A percentile compares a stretch with the other conserved stretches of the same genome.
Evolutionary conservation across 441 rosid species (phyloP).

Genomic region (Monsonia emarginata): DNA sequence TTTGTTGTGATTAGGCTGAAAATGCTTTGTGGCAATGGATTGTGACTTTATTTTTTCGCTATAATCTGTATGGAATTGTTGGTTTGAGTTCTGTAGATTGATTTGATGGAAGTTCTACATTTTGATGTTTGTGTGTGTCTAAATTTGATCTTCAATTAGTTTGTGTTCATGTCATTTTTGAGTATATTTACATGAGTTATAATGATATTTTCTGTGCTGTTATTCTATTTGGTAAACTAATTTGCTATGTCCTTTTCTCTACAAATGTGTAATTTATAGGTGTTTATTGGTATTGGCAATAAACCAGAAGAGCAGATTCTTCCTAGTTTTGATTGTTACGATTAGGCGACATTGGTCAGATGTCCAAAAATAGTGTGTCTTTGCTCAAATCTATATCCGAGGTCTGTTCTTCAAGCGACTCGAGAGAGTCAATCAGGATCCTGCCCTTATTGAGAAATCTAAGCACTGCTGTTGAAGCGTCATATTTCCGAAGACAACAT

Average conservation of each 20-base stretch:
- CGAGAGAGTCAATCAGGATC: conserved; percentile 18
- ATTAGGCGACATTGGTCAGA: conserved; percentile 8
- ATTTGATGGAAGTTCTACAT: too few species aligned
- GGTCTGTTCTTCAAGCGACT: conserved; percentile 26
- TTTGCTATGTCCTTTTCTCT: not conserved
- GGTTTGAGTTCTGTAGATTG: not conserved
- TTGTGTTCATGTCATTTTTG: too few species aligned
- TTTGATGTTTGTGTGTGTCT: too few species aligned
- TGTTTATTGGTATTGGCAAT: not conserved
- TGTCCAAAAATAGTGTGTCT: conserved; percentile 32
- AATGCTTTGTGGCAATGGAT: too few species aligned
- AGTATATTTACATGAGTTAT: too few species aligned
- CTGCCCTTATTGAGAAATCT: conserved; percentile 23
- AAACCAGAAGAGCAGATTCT: too few species aligned
- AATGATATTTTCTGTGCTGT: not conserved
- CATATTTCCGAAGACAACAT: conserved; percentile 24
- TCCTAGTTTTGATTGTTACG: too few species aligned
- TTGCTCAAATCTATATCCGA: conserved; percentile 21
- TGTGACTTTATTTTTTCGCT: not conserved
- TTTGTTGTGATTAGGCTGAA: not conserved
- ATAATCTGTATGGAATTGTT: not conserved
- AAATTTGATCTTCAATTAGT: too few species aligned
- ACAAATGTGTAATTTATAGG: not conserved
- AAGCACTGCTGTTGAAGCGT: conserved; percentile 42
- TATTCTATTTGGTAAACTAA: not conserved